Evolutionary conservation across 345 rosid species (phyloP).

Genomic region (Odontarrhena argentea): DNA sequence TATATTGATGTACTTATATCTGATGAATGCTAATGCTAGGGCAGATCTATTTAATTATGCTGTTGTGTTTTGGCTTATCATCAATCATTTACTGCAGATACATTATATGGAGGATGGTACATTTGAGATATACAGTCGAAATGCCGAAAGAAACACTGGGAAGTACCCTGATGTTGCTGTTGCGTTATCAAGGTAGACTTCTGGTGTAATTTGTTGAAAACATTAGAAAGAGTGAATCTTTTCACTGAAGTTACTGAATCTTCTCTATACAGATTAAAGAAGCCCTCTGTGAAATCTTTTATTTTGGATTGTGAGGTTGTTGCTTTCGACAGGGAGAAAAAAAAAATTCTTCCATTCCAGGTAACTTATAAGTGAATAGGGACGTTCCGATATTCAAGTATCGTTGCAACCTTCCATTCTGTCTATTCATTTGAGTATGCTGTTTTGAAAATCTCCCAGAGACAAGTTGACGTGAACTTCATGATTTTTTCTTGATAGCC

Average conservation of each 20-base stretch:
- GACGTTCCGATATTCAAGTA: slow-evolving; percentile 24
- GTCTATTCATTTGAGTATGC: slow-evolving; percentile 5
- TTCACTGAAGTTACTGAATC: slow-evolving; percentile 30
- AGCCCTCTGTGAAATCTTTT: slow-evolving; percentile 66
- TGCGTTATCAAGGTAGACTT: slow-evolving; percentile 66
- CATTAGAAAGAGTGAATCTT: slow-evolving; percentile 15
- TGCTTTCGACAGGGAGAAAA: slow-evolving; percentile 76
- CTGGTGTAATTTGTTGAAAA: slow-evolving; percentile 25
- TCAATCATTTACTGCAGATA: slow-evolving; percentile 50
- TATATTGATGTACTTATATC: slow-evolving; percentile 5
- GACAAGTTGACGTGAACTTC: neutral
- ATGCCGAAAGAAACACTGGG: slow-evolving; percentile 88
- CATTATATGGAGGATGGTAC: slow-evolving; percentile 86
- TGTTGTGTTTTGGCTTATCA: slow-evolving; percentile 18
- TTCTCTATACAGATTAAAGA: slow-evolving; percentile 70
- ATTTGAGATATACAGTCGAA: slow-evolving; percentile 94
- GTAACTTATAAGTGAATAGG: slow-evolving; percentile 45
- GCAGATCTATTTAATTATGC: neutral
- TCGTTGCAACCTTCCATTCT: slow-evolving; percentile 16
- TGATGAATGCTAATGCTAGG: slow-evolving; percentile 11
- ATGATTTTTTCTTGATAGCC: slow-evolving; percentile 13
- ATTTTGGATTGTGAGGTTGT: slow-evolving; percentile 93
- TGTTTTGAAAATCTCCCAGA: neutral
- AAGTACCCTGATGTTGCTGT: slow-evolving; percentile 87
- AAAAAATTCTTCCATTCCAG: slow-evolving; percentile 91